Base-by-base conservation (phyloP, 1,284 basidiomycete genomes). In the Malassezia nana region DNA sequence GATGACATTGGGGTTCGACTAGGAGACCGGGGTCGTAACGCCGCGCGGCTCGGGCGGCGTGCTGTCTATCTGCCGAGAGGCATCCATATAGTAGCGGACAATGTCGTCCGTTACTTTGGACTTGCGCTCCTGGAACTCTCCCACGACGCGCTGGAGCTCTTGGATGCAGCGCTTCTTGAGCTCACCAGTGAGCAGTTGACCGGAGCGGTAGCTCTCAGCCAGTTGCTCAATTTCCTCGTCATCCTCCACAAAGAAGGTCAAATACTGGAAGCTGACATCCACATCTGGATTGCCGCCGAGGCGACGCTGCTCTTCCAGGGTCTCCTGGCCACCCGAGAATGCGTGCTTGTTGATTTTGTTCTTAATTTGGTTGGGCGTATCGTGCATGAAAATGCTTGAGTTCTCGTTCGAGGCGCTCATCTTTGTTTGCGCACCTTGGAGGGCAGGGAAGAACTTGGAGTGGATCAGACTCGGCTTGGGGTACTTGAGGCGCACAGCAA, bases 401-500 rank as follows among this genome's bases (percentile, higher is more conserved):
- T 87, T 91, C 30, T 84, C 79, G 75, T 91, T 85, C 46, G 86
- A 89, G 3, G 92, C 92, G 70, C 87, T 91, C 94, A 99, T 99
- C 78, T 99, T 99, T 35, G 89, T 94, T 75, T 94, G 89, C 5
- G 90, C 86, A 35, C 94, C 94, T 77, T 96, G 92, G 13, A 99
- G 80, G 1, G 94, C 91, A 5, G 94, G 94, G 78, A 99, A 94
- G 81, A 99, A 99, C 74, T 92, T 94, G 54, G 90, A 82, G 76
- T 96, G 90, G 47, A 99, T 79, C 25, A 96, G 81, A 6, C 85
- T 78, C 2, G 94, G 94, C 76, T 98, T 98, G 52, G 86, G 89
- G 77, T 94, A 94, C 77, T 90, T 92, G 68, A 99, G 83, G 69
- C 88, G 86, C 63, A 81, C 81, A 6, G 94, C 94, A 24, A 90